These are phyloP conservation scores for Candida tunisiensis DNA, from an alignment of 1,139 yeast genomes.

Conservation along the genomic window DNA sequence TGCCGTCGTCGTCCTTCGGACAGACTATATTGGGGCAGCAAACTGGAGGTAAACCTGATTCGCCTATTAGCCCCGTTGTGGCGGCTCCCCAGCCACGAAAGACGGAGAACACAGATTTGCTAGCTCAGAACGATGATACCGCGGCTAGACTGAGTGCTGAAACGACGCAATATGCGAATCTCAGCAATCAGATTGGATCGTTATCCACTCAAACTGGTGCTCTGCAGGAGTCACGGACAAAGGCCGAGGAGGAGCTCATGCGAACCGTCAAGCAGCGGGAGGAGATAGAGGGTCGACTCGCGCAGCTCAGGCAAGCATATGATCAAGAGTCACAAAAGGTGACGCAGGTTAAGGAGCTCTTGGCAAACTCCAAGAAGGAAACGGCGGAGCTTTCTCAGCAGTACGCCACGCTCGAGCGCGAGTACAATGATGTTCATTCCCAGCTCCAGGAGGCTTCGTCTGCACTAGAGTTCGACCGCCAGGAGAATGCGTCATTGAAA, in stretches of 20 bases:
- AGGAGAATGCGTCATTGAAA: conserved; percentile 4
- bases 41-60: conserved; percentile 2
- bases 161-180: conserved; percentile 41
- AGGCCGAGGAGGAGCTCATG: conserved; percentile 62
- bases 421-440: conserved; percentile 51
- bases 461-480: conserved; percentile 3
- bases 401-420: conserved; percentile 67
- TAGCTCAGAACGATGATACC: conserved; percentile 2
- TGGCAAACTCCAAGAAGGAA: conserved; percentile 47
- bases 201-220: conserved; percentile 58
- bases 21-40: conserved; percentile 32
- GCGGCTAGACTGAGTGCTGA: neutral
- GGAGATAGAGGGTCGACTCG: conserved; percentile 56
- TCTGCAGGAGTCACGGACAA: conserved; percentile 50
- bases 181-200: conserved; percentile 71
- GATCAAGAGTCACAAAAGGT: conserved; percentile 60
- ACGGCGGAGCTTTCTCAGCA: conserved; percentile 61
- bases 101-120: neutral
- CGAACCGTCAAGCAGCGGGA: conserved; percentile 46
- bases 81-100: conserved; percentile 3
- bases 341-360: conserved; percentile 41
- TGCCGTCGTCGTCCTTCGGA: conserved; percentile 58
- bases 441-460: conserved; percentile 34
- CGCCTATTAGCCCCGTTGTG: conserved; percentile 2
- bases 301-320: conserved; percentile 49